Conservation (phyloP, 2,329 filamentous ascomycete species). For the Nothophoma quercina region DNA sequence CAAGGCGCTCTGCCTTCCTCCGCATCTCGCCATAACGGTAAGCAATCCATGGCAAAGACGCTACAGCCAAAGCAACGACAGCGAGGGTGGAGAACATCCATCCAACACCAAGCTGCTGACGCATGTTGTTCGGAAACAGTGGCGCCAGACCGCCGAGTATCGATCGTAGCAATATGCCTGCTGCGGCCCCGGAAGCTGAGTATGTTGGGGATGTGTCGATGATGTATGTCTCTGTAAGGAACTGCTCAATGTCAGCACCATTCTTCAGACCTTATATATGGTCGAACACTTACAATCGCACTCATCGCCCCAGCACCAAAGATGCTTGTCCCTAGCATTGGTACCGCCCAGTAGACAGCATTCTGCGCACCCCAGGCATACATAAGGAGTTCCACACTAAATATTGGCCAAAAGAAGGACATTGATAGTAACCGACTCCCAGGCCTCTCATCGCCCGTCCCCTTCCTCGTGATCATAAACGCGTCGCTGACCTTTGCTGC, state of each 20-base stretch:
- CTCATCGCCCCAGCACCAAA: not conserved
- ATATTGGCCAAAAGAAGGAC: not conserved
- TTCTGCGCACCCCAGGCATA: not conserved
- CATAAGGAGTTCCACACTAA: not conserved
- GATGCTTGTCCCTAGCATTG: not conserved
- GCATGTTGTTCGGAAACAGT: not conserved
- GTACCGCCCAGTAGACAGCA: not conserved
- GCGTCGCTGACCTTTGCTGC: constrained; percentile 20
- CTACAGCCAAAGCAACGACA: not conserved
- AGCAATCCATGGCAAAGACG: not conserved
- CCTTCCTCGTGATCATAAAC: not conserved
- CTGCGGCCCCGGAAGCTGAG: not conserved
- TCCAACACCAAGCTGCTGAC: not conserved
- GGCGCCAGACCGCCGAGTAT: not conserved
- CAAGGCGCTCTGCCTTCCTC: not conserved
- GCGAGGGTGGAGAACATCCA: not conserved
- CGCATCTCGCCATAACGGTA: not conserved
- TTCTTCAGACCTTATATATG: not conserved
- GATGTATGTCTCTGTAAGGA: not conserved
- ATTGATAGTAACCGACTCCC: not conserved
- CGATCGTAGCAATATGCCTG: not conserved
- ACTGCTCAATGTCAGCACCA: not conserved
- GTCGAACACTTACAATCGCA: not conserved
- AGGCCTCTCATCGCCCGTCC: not conserved
- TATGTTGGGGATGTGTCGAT: not conserved